Conservation (phyloP, 2,329 filamentous ascomycete species). For the Fusarium mundagurra region DNA sequence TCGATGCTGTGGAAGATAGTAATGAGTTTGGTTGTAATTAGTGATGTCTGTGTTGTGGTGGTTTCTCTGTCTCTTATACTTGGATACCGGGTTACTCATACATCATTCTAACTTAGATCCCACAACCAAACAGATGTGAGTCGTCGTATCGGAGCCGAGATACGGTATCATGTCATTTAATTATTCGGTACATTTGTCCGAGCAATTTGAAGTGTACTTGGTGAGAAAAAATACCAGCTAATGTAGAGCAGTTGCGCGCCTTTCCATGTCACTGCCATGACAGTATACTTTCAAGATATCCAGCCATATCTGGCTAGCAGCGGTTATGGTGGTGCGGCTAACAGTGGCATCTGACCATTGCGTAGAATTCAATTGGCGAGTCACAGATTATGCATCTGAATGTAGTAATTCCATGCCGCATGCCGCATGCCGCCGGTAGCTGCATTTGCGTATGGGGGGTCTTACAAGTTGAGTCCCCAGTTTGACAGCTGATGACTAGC, state of each 20-base stretch:
- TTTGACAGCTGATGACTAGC: not conserved
- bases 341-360: constrained; percentile 37
- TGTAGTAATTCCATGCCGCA: not conserved
- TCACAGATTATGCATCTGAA: constrained; percentile 2
- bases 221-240: not conserved
- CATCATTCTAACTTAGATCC: not conserved
- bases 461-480: not conserved
- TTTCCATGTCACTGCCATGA: not conserved
- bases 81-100: not conserved
- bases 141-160: constrained; percentile 13
- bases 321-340: constrained; percentile 22
- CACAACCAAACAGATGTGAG: not conserved
- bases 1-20: not conserved
- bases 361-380: constrained; percentile 32
- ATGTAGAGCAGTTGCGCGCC: not conserved
- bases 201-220: not conserved
- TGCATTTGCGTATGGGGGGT: not conserved
- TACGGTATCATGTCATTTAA: not conserved
- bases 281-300: not conserved
- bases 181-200: constrained; percentile 6
- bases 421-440: not conserved
- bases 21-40: not conserved
- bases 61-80: constrained; percentile 8
- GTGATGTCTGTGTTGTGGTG: not conserved
- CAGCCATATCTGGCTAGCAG: not conserved